These are phyloP conservation scores for Gloeophyllum trabeum DNA, from an alignment of 768 basidiomycete species.

Conservation along the genomic window DNA sequence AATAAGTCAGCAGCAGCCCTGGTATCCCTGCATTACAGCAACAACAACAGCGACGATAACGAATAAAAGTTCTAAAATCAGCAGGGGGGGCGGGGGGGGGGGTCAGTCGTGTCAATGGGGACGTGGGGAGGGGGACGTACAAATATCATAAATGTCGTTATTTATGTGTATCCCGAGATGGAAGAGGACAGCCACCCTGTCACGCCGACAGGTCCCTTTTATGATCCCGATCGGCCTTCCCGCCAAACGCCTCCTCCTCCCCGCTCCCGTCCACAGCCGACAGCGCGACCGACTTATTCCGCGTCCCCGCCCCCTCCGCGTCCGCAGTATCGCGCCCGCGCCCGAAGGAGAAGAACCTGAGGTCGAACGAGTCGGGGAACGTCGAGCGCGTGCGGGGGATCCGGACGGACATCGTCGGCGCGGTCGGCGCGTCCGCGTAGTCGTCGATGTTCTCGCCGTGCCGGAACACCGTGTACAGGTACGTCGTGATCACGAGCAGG, in stretches of 20 bases:
- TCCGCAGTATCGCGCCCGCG: background rate
- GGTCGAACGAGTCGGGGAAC: slow-evolving; percentile 5
- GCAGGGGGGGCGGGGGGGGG: background rate
- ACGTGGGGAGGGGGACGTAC: background rate
- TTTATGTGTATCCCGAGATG: background rate
- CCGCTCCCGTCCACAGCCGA: background rate
- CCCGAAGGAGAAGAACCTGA: slow-evolving; percentile 1
- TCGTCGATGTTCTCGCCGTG: slow-evolving; percentile 20
- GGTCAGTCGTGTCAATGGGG: too few species aligned
- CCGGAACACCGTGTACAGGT: background rate
- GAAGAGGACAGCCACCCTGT: background rate
- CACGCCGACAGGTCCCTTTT: background rate
- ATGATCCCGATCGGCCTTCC: background rate
- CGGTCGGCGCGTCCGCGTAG: background rate
- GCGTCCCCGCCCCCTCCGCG: background rate
- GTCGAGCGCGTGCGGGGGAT: slow-evolving; percentile 7
- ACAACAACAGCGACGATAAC: too few species aligned
- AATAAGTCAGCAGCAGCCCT: too few species aligned
- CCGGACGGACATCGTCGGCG: background rate
- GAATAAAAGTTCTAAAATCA: too few species aligned
- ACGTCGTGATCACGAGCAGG: background rate
- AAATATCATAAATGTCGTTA: background rate
- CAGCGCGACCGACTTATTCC: background rate
- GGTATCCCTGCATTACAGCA: too few species aligned
- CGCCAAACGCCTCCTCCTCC: background rate